Percentiles rank a stretch among this genome's conserved stretches.
phyloP scores from a whole-genome alignment of 2,329 filamentous ascomycete genomes.

The Penicillium sp. region DNA sequence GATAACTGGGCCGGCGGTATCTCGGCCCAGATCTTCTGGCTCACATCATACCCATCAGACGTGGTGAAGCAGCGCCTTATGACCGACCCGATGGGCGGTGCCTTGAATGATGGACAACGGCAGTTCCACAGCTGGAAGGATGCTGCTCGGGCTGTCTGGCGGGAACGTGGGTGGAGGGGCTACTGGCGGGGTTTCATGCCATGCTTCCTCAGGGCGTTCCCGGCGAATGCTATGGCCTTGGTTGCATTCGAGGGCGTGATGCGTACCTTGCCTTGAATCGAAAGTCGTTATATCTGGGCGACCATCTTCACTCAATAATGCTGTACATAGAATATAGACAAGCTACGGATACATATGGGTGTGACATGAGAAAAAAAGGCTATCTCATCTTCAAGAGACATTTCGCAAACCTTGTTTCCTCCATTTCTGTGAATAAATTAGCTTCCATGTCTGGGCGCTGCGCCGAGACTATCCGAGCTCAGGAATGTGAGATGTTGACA shows the following conservation, averaged over 20 bases:
- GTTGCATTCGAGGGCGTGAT: constrained; percentile 93
- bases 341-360: background rate
- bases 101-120: constrained; percentile 65
- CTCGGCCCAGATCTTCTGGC: constrained; percentile 92
- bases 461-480: background rate
- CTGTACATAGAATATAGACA: constrained; percentile 9
- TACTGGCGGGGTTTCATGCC: constrained; percentile 95
- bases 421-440: background rate
- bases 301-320: constrained; percentile 9
- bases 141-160: constrained; percentile 74
- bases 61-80: constrained; percentile 96
- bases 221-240: constrained; percentile 91
- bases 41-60: constrained; percentile 87
- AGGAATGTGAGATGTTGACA: constrained; percentile 15
- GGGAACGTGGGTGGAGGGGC: constrained; percentile 72
- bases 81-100: constrained; percentile 83
- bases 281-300: background rate
- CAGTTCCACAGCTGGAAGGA: constrained; percentile 76
- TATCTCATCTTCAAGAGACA: background rate
- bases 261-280: constrained; percentile 54
- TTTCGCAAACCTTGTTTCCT: background rate
- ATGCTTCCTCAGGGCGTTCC: constrained; percentile 91
- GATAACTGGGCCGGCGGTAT: constrained; percentile 95
- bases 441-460: background rate
- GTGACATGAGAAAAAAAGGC: background rate